Evolutionary conservation across 495 filamentous ascomycete genomes (phyloP), one percentile per base, ranked within the genome.

Genomic region (Xylaria cubensis): DNA sequence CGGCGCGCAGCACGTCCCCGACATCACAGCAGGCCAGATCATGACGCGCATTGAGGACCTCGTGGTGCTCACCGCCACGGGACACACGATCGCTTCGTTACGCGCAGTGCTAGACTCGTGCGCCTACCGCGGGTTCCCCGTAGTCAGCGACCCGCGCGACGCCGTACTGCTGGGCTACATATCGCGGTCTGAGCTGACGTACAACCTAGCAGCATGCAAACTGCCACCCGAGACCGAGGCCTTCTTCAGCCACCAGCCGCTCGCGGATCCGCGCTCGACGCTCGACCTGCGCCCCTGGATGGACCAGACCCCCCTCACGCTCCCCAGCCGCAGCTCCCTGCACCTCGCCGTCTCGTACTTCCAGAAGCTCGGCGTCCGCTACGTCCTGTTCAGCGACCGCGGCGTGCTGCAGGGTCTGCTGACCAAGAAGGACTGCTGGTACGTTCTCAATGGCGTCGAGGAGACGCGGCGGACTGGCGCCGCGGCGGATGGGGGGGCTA

Each of bases 371-470:
- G 96, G 96, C 24, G 80, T 99, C 55, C 88, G 95, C 46, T 98
- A 98, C 81, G 90, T 99, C 5, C 80, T 98, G 3, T 97, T 98
- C 81, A 87, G 88, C 51, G 91, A 97, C 65, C 88, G 90, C 73
- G 97, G 96, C 10, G 86, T 90, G 42, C 80, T 99, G 51, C 90
- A 93, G 79, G 96, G 96, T 1, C 77, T 99, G 59, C 81, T 98
- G 74, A 99, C 97, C 26, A 98, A 98, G 86, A 98, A 99, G 84
- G 96, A 99, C 82, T 90, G 97, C n/a, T 98, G 94, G 92, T 94
- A 92, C 75, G 89, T 97, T 24, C 83, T 99, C 13, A 94, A 97
- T 78, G 92, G 92, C 26, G 89, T 90, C 19, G 92, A 94, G 74
- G 91, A 90, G 81, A 86, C 85, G 70, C 74, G 83, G 8, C 74